Percentiles rank a stretch among this genome's conserved stretches.
These are phyloP conservation scores for Edaphochlamys debaryana DNA, from an alignment of 139 green algal genomes.

Conservation along the genomic window DNA sequence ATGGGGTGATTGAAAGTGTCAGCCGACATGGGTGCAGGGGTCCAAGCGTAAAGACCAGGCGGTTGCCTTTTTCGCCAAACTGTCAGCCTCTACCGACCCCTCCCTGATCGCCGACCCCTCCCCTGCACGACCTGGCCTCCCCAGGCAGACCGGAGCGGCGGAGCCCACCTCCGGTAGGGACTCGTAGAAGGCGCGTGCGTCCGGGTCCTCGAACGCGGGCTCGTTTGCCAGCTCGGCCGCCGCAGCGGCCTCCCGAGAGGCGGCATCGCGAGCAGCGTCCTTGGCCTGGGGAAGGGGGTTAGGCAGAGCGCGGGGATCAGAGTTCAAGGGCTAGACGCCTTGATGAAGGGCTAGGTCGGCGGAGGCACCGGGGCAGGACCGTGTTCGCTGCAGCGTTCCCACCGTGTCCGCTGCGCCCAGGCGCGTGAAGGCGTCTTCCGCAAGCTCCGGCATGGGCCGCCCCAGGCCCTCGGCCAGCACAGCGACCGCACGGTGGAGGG, in stretches of 20 bases:
- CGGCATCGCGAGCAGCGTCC: constrained; percentile 5
- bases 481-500: constrained; percentile 64
- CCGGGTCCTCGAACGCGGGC: constrained; percentile 89
- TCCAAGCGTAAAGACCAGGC: too few relatives aligned
- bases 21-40: too few relatives aligned
- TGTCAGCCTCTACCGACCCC: neutral
- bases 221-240: constrained; percentile 25
- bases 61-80: too few relatives aligned
- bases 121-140: too few relatives aligned
- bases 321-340: too few relatives aligned
- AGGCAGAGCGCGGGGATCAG: too few relatives aligned
- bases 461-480: constrained; percentile 80
- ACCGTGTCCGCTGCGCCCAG: constrained; percentile 40
- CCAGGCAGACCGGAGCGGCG: too few relatives aligned
- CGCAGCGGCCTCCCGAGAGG: neutral
- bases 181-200: constrained; percentile 87
- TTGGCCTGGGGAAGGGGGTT: too few relatives aligned
- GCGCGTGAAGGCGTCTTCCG: constrained; percentile 70
- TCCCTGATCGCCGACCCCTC: too few relatives aligned
- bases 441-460: constrained; percentile 71
- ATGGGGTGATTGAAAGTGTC: too few relatives aligned
- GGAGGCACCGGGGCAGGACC: too few relatives aligned
- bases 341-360: too few relatives aligned
- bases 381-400: neutral
- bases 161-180: constrained; percentile 84